A percentile compares a stretch with the other conserved stretches of the same genome.
Evolutionary conservation across 2,329 filamentous ascomycete genomes (phyloP).

Genomic region (Onygena corvina): DNA sequence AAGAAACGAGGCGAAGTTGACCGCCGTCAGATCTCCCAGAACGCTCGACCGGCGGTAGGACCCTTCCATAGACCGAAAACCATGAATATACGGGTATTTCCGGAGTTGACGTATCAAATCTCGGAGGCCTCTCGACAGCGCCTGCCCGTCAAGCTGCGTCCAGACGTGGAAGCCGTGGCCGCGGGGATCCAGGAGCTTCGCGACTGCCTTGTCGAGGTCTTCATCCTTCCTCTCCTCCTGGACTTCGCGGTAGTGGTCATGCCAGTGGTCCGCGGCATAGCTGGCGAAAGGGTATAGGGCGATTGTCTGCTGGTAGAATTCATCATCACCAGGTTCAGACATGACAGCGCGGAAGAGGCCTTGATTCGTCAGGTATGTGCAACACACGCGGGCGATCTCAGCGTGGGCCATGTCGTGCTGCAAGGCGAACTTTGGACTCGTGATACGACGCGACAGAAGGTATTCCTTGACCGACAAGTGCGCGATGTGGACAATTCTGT

Average conservation of each 20-base stretch:
- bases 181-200: background rate
- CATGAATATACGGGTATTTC: background rate
- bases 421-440: background rate
- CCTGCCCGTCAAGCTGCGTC: too few species aligned
- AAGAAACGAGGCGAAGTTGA: background rate
- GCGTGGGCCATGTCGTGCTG: background rate
- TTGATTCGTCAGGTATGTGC: slow-evolving; percentile 5
- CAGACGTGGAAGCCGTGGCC: too few species aligned
- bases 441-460: slow-evolving; percentile 20
- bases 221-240: background rate
- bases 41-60: background rate
- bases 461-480: slow-evolving; percentile 28
- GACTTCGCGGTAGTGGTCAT: slow-evolving; percentile 2
- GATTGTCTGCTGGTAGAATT: too few species aligned
- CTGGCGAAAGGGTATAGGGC: background rate
- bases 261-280: slow-evolving; percentile 4
- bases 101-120: too few species aligned
- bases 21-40: too few species aligned
- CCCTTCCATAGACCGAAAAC: background rate
- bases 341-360: background rate
- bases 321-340: too few species aligned
- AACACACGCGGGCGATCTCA: slow-evolving; percentile 6
- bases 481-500: slow-evolving; percentile 20
- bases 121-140: too few species aligned
- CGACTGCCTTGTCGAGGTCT: background rate